Evolutionary conservation across 495 filamentous ascomycete genomes (phyloP).

Genomic region (Haplographium delicatum): DNA sequence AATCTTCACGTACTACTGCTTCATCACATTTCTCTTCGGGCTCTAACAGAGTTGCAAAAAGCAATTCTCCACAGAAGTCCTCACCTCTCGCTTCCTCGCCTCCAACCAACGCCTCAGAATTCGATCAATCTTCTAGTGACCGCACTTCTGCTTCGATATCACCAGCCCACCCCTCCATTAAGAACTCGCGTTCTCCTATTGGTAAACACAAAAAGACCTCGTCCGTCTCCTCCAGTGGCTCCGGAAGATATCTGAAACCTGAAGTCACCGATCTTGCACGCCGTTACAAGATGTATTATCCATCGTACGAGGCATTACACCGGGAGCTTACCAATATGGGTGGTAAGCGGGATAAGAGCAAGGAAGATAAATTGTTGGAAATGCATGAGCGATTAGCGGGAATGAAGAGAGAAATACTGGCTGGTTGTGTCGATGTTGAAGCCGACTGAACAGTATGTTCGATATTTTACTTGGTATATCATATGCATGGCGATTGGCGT

Average conservation of each 20-base stretch:
- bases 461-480: no score
- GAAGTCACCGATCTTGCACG: constrained; percentile 16
- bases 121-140: constrained; percentile 32
- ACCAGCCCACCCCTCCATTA: constrained; percentile 15
- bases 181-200: constrained; percentile 17
- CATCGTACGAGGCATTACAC: constrained; percentile 59
- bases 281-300: constrained; percentile 39
- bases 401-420: constrained; percentile 63
- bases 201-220: constrained; percentile 28
- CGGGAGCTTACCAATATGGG: constrained; percentile 51
- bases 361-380: constrained; percentile 50
- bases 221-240: constrained; percentile 26
- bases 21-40: constrained; percentile 23
- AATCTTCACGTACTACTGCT: constrained; percentile 30
- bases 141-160: constrained; percentile 22
- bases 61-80: constrained; percentile 51
- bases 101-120: constrained; percentile 66
- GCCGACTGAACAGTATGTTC: no score
- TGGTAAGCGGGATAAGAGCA: constrained; percentile 43
- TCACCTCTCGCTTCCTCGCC: constrained; percentile 72
- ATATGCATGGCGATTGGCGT: no score
- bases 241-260: constrained; percentile 18
- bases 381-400: constrained; percentile 54
- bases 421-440: constrained; percentile 12
- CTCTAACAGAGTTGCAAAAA: constrained; percentile 14